Percentiles rank a stretch among this genome's conserved stretches.
Conservation (phyloP, 768 basidiomycete species). For the Mycena vulgaris region DNA sequence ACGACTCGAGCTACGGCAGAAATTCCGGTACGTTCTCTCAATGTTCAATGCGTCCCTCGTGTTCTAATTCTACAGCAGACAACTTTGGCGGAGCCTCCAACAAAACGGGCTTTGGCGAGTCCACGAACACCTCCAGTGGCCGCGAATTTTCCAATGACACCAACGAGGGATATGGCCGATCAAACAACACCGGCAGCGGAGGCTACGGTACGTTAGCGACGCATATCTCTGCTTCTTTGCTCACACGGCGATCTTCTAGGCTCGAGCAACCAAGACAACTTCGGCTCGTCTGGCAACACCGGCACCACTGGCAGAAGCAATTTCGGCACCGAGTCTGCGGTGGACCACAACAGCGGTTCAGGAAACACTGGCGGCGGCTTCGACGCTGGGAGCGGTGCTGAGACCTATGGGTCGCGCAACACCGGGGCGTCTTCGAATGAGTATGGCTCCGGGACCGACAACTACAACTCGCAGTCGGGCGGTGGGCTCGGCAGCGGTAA, state of each 20-base stretch:
- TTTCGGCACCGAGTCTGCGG: neutral
- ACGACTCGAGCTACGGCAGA: neutral
- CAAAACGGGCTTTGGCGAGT: too few species aligned
- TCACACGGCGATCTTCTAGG: neutral
- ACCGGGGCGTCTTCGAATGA: neutral
- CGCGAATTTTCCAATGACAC: neutral
- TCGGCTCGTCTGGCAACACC: neutral
- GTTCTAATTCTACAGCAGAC: too few species aligned
- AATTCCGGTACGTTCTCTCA: neutral
- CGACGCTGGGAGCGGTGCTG: slow-evolving; percentile 4
- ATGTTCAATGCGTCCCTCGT: neutral
- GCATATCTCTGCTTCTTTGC: too few species aligned
- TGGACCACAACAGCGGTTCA: neutral
- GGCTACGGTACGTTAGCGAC: neutral
- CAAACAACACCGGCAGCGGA: neutral
- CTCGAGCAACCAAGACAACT: neutral
- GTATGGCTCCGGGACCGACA: neutral
- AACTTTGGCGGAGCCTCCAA: too few species aligned
- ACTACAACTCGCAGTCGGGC: neutral
- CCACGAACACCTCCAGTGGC: neutral
- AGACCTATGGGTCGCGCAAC: neutral
- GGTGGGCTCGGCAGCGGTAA: neutral
- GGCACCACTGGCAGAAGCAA: too few species aligned
- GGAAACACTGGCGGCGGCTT: neutral
- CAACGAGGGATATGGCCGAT: neutral